These are phyloP conservation scores for Thielaviopsis punctulata DNA, from an alignment of 2,329 filamentous ascomycete species.

Conservation along the genomic window DNA sequence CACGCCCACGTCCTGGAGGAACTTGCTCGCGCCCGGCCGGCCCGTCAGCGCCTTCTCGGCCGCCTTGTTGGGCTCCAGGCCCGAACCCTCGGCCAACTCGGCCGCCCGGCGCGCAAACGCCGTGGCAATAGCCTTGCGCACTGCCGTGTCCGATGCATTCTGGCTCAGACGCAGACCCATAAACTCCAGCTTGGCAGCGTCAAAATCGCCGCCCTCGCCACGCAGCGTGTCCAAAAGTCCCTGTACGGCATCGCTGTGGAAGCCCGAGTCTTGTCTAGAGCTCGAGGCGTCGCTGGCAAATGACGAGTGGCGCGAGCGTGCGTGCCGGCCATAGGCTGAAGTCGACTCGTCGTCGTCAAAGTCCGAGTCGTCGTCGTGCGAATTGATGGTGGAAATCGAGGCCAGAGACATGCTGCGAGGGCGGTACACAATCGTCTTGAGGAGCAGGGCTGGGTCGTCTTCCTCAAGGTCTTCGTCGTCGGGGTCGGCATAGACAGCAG, in stretches of 20 bases:
- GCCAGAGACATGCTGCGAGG: slow-evolving; percentile 34
- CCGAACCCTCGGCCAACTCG: slow-evolving; percentile 43
- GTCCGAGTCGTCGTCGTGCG: slow-evolving; percentile 39
- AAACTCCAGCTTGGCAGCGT: slow-evolving; percentile 70
- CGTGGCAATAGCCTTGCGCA: slow-evolving; percentile 69
- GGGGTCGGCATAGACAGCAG: slow-evolving; percentile 29
- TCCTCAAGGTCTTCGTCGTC: slow-evolving; percentile 33
- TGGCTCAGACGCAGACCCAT: slow-evolving; percentile 82
- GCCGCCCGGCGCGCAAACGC: slow-evolving; percentile 71
- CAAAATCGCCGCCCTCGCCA: slow-evolving; percentile 60
- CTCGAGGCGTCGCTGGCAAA: slow-evolving; percentile 59
- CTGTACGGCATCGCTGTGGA: slow-evolving; percentile 74
- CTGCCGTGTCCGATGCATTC: slow-evolving; percentile 76
- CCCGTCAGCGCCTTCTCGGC: slow-evolving; percentile 42
- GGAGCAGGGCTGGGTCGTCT: slow-evolving; percentile 32
- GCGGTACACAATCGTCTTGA: slow-evolving; percentile 37
- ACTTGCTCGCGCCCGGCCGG: slow-evolving; percentile 34
- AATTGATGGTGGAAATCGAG: slow-evolving; percentile 35
- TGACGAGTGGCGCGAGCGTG: slow-evolving; percentile 48
- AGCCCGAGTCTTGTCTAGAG: slow-evolving; percentile 37
- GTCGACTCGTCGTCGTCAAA: slow-evolving; percentile 36
- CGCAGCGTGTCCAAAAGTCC: slow-evolving; percentile 77
- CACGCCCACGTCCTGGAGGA: slow-evolving; percentile 42
- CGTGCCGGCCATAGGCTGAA: slow-evolving; percentile 37
- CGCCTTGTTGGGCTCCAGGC: slow-evolving; percentile 44